phyloP scores from a whole-genome alignment of 768 basidiomycete genomes.

The Russula olivacea region DNA sequence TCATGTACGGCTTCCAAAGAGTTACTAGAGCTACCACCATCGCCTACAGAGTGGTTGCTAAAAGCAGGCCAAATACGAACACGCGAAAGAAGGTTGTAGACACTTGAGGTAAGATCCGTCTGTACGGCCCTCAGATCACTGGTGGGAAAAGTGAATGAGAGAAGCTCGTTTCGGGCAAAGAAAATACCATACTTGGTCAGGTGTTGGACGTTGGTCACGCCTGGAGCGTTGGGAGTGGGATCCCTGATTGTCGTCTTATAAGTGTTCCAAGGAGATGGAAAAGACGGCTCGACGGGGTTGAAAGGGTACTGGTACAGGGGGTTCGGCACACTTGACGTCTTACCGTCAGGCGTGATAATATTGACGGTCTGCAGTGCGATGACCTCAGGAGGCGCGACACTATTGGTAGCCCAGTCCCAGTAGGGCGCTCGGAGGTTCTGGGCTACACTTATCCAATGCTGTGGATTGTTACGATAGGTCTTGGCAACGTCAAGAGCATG shows the following conservation, averaged over 20 bases:
- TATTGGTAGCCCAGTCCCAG: constrained; percentile 47
- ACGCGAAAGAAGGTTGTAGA: constrained; percentile 35
- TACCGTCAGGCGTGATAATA: constrained; percentile 34
- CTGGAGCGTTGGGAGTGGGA: constrained; percentile 2
- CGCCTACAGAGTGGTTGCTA: constrained; percentile 40
- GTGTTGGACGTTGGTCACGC: constrained; percentile 27
- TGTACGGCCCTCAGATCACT: constrained; percentile 19
- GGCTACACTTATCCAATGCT: constrained; percentile 35
- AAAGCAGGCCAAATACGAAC: constrained; percentile 41
- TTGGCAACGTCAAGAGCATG: constrained; percentile 39
- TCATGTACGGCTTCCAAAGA: constrained; percentile 50
- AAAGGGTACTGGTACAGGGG: constrained; percentile 36
- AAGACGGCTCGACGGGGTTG: constrained; percentile 29
- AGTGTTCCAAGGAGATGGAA: constrained; percentile 6
- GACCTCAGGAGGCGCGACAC: constrained; percentile 38
- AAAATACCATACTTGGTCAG: constrained; percentile 30
- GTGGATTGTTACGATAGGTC: constrained; percentile 32
- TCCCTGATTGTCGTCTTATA: constrained; percentile 19
- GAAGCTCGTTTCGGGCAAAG: background rate
- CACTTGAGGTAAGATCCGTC: constrained; percentile 8
- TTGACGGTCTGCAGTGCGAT: constrained; percentile 33
- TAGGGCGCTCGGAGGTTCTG: constrained; percentile 38
- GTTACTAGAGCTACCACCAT: constrained; percentile 38
- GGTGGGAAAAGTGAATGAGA: background rate
- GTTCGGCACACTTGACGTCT: constrained; percentile 30